phyloP scores from a whole-genome alignment of 768 basidiomycete species.

The Suillus subluteus region DNA sequence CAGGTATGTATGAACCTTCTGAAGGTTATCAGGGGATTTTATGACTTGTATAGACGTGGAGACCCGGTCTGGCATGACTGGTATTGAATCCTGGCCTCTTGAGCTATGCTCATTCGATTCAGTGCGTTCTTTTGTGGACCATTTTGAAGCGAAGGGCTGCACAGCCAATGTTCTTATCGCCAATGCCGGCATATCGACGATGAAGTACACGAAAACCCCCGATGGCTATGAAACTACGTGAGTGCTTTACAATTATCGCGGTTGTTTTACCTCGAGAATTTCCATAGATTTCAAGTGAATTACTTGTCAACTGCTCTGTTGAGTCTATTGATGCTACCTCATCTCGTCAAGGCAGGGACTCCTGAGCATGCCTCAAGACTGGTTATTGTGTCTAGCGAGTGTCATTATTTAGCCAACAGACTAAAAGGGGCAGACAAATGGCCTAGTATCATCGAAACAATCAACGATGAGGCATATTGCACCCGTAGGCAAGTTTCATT shows the following conservation, averaged over 20 bases:
- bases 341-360: conserved; percentile 33
- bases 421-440: conserved; percentile 18
- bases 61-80: conserved; percentile 13
- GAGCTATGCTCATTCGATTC: conserved; percentile 39
- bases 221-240: conserved; percentile 43
- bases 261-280: not conserved
- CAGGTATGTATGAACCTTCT: conserved; percentile 16
- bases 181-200: conserved; percentile 31
- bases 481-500: conserved; percentile 24
- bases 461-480: conserved; percentile 33
- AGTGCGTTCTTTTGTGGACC: conserved; percentile 35
- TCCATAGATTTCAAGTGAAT: conserved; percentile 39
- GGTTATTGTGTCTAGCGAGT: conserved; percentile 36
- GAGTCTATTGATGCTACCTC: conserved; percentile 39
- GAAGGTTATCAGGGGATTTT: not conserved
- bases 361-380: conserved; percentile 29
- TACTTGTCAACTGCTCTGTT: conserved; percentile 39
- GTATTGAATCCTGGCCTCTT: conserved; percentile 35
- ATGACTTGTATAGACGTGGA: conserved; percentile 22
- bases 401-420: conserved; percentile 22
- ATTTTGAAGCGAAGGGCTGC: conserved; percentile 29
- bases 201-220: conserved; percentile 28
- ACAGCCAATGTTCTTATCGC: conserved; percentile 35
- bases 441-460: conserved; percentile 31
- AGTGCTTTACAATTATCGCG: conserved; percentile 14